Conservation (phyloP, 148 eudicot species). For the Rhododendron griersonianum region DNA sequence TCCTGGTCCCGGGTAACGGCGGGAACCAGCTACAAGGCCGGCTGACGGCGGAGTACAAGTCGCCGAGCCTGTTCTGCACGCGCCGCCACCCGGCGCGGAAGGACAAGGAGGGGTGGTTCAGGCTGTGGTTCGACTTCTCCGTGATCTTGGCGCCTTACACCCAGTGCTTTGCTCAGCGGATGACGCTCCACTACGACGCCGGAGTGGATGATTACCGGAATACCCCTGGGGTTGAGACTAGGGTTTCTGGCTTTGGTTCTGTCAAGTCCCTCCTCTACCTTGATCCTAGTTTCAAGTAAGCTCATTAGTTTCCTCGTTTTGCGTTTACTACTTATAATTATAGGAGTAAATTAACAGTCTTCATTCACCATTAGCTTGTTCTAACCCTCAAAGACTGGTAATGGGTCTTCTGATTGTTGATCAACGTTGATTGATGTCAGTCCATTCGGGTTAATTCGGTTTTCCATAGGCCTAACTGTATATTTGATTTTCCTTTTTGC, state of each 20-base stretch:
- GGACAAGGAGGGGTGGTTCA: slow-evolving; percentile 71
- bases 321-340: no score
- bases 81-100: slow-evolving; percentile 37
- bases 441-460: no score
- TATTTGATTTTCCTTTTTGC: no score
- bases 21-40: slow-evolving; percentile 90
- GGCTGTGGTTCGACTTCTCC: slow-evolving; percentile 84
- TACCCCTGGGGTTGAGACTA: slow-evolving; percentile 87
- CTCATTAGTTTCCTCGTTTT: no score
- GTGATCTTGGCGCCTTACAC: slow-evolving; percentile 70
- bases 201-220: slow-evolving; percentile 65
- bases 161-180: slow-evolving; percentile 66
- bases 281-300: slow-evolving; percentile 74
- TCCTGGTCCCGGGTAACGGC: slow-evolving; percentile 79
- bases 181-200: slow-evolving; percentile 68
- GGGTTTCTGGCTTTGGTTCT: slow-evolving; percentile 67
- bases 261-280: slow-evolving; percentile 61
- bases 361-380: no score
- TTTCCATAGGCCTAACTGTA: no score
- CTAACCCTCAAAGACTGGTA: no score
- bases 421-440: no score
- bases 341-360: no score
- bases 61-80: slow-evolving; percentile 63
- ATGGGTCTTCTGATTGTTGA: no score
- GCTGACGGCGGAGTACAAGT: slow-evolving; percentile 56